These are phyloP conservation scores for Cichorium intybus DNA, from an alignment of 140 eudicot species.

Conservation along the genomic window DNA sequence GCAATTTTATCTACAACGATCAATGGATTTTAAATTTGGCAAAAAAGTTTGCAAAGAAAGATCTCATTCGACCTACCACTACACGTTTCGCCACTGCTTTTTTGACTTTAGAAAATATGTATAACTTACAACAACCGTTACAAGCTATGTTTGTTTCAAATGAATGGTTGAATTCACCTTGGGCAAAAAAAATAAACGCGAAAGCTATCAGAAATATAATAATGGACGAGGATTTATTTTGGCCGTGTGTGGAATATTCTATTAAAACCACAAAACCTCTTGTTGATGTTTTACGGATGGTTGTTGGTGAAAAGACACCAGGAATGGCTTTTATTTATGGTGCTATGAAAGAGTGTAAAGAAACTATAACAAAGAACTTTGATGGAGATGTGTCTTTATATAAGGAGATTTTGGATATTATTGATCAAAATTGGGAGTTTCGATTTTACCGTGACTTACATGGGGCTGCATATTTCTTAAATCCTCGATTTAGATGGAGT, in stretches of 20 bases:
- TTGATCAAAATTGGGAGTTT: no score
- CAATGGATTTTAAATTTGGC: background rate
- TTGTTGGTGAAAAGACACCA: background rate
- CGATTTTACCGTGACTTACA: conserved; percentile 2
- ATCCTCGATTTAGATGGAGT: no score
- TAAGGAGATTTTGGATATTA: conserved; percentile 16
- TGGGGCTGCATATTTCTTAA: no score
- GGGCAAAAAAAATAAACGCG: no score
- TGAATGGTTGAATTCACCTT: no score
- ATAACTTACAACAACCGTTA: no score
- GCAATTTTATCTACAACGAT: no score
- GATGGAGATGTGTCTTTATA: background rate
- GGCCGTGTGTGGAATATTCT: background rate
- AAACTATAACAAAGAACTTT: background rate
- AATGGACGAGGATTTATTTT: no score
- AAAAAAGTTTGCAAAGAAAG: background rate
- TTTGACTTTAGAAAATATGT: no score
- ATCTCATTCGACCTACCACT: background rate
- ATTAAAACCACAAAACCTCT: conserved; percentile 17
- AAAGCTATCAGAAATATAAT: no score
- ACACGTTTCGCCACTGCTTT: no score
- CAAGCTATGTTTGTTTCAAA: no score
- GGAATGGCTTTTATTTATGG: background rate
- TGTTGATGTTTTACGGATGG: conserved; percentile 1
- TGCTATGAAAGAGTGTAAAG: background rate